These are phyloP conservation scores for Phytopythium mirpurense DNA, from an alignment of 352 stramenopile genomes.

Conservation along the genomic window DNA sequence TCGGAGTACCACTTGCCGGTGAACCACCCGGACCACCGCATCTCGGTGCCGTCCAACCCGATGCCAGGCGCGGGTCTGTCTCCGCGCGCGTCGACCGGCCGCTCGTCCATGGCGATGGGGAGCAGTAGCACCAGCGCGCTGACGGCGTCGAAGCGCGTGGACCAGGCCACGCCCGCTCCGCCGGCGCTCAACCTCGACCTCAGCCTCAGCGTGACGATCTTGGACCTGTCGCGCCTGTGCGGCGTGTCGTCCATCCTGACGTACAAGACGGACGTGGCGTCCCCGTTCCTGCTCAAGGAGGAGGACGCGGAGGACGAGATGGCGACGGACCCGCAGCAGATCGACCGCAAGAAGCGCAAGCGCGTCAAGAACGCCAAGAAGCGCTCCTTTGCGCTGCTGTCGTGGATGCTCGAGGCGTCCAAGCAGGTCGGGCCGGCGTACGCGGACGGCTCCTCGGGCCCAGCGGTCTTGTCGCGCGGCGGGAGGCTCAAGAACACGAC, in stretches of 20 bases:
- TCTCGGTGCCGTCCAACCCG: constrained; percentile 39
- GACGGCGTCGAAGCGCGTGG: constrained; percentile 42
- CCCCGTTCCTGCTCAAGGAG: constrained; percentile 12
- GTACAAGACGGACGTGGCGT: constrained; percentile 43
- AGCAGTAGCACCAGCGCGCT: constrained; percentile 7
- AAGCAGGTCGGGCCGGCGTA: constrained; percentile 18
- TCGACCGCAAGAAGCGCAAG: constrained; percentile 5
- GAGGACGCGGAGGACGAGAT: constrained; percentile 3
- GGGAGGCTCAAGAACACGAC: constrained; percentile 18
- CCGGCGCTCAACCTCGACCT: constrained; percentile 54
- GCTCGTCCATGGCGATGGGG: constrained; percentile 5
- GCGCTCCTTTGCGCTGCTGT: constrained; percentile 35
- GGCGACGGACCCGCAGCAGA: background rate
- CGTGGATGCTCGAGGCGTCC: constrained; percentile 48
- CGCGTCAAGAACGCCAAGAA: constrained; percentile 7
- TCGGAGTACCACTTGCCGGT: constrained; percentile 63
- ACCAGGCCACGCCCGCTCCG: constrained; percentile 20
- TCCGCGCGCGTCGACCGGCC: constrained; percentile 34
- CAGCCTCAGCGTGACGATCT: constrained; percentile 60
- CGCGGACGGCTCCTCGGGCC: background rate
- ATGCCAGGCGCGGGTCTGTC: constrained; percentile 36
- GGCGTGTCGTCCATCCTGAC: constrained; percentile 70
- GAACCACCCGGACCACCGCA: constrained; percentile 63
- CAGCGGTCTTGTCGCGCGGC: constrained; percentile 28
- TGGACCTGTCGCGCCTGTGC: constrained; percentile 73